Evolutionary conservation across 2,329 filamentous ascomycete species (phyloP).

Genomic region (Harringtonia aguacate): DNA sequence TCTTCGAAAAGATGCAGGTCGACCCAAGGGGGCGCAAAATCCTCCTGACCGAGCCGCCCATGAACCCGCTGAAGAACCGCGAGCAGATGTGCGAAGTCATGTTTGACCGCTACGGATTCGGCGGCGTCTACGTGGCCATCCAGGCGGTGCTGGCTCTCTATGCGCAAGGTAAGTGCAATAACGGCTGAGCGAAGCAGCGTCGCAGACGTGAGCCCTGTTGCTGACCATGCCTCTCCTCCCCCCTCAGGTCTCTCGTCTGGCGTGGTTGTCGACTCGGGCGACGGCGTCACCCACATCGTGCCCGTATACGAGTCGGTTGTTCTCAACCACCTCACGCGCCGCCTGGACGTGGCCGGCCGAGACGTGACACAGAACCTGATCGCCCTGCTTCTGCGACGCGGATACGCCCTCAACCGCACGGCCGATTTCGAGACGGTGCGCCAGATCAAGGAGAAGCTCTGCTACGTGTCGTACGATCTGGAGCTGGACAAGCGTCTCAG

Average conservation of each 20-base stretch:
- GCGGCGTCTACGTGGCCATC: conserved; percentile 94
- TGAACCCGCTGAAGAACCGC: conserved; percentile 94
- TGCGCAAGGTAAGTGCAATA: conserved; percentile 59
- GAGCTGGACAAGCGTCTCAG: conserved; percentile 92
- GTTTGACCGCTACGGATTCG: conserved; percentile 95
- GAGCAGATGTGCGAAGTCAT: conserved; percentile 99
- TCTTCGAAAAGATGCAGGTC: conserved; percentile 92
- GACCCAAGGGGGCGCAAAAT: conserved; percentile 92
- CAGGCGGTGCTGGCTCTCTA: conserved; percentile 94
- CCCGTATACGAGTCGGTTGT: conserved; percentile 98
- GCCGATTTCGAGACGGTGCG: conserved; percentile 98
- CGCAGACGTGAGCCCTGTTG: not conserved
- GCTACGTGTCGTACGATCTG: conserved; percentile 97
- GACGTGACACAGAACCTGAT: conserved; percentile 99
- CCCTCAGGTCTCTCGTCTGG: conserved; percentile 67
- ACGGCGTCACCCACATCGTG: conserved; percentile 97
- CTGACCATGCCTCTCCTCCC: conserved; percentile 1
- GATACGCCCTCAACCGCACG: conserved; percentile 94
- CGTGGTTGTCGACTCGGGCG: conserved; percentile 97
- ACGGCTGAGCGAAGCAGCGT: not conserved
- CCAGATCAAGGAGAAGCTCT: conserved; percentile 99
- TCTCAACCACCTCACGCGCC: conserved; percentile 88
- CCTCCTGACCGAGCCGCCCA: conserved; percentile 61
- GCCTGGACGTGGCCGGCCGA: conserved; percentile 89
- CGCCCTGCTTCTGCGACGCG: conserved; percentile 81